Percentiles rank a stretch among this genome's conserved stretches.
phyloP scores from a whole-genome alignment of 2,329 filamentous ascomycete genomes.

The Colletotrichum trifolii region DNA sequence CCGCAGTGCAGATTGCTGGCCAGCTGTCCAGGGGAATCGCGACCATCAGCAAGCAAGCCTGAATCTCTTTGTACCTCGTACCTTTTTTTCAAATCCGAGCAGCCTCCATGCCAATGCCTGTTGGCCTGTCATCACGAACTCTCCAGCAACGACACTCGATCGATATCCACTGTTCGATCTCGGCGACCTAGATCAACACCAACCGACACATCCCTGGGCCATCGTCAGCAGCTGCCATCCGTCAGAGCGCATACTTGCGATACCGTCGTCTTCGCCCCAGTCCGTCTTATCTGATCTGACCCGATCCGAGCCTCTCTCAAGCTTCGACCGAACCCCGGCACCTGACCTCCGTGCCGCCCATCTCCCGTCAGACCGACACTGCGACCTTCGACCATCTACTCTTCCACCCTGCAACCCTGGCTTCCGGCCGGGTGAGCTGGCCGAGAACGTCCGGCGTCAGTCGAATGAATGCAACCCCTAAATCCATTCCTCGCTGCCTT shows the following conservation, averaged over 20 bases:
- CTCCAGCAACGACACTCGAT: slow-evolving; percentile 5
- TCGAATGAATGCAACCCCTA: slow-evolving; percentile 84
- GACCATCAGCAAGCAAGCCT: slow-evolving; percentile 11
- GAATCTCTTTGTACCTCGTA: slow-evolving; percentile 2
- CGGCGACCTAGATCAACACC: not conserved
- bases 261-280: slow-evolving; percentile 10
- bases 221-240: not conserved
- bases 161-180: not conserved
- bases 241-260: not conserved
- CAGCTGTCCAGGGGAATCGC: slow-evolving; percentile 34
- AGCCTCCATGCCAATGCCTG: not conserved
- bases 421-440: slow-evolving; percentile 37
- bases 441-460: slow-evolving; percentile 34
- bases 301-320: not conserved
- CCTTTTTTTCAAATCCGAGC: not conserved
- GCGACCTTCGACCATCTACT: slow-evolving; percentile 5
- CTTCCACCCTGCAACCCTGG: slow-evolving; percentile 35
- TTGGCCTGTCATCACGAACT: slow-evolving; percentile 8
- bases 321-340: slow-evolving; percentile 17
- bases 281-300: not conserved
- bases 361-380: not conserved
- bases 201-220: not conserved
- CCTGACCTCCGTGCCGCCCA: slow-evolving; percentile 4
- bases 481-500: slow-evolving; percentile 99
- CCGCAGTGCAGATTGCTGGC: slow-evolving; percentile 17